Conservation (phyloP, 768 basidiomycete genomes). For the Agaricus subrufescens region DNA sequence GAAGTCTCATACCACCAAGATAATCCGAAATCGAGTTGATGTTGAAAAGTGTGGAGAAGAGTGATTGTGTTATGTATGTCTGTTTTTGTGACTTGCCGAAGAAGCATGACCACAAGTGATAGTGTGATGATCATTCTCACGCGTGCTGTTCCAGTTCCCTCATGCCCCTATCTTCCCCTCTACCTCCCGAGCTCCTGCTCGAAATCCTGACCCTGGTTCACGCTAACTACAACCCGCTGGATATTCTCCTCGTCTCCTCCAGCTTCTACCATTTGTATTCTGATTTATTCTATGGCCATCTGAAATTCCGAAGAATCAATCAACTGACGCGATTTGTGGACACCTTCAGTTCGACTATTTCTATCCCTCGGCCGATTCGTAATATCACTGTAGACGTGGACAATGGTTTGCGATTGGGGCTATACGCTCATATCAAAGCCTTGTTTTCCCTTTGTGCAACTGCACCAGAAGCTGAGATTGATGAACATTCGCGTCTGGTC, state of each 20-base stretch:
- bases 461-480: slow-evolving; percentile 13
- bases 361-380: slow-evolving; percentile 6
- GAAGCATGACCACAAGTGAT: too few species aligned
- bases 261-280: slow-evolving; percentile 1
- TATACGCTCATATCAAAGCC: slow-evolving; percentile 7
- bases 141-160: neutral
- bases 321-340: slow-evolving; percentile 5
- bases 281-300: slow-evolving; percentile 6
- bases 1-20: too few species aligned
- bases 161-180: neutral
- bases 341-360: neutral
- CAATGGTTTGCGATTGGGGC: slow-evolving; percentile 4
- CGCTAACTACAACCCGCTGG: neutral
- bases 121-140: neutral
- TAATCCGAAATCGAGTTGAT: too few species aligned
- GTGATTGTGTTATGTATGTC: too few species aligned
- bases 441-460: slow-evolving; percentile 10
- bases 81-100: too few species aligned
- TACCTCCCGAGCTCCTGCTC: slow-evolving; percentile 8
- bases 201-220: slow-evolving; percentile 5
- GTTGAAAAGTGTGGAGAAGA: too few species aligned
- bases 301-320: slow-evolving; percentile 1
- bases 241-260: slow-evolving; percentile 7
- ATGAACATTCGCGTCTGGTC: slow-evolving; percentile 18
- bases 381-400: slow-evolving; percentile 3